These are phyloP conservation scores for Globisporangium lucens DNA, from an alignment of 352 stramenopile species.

Conservation along the genomic window DNA sequence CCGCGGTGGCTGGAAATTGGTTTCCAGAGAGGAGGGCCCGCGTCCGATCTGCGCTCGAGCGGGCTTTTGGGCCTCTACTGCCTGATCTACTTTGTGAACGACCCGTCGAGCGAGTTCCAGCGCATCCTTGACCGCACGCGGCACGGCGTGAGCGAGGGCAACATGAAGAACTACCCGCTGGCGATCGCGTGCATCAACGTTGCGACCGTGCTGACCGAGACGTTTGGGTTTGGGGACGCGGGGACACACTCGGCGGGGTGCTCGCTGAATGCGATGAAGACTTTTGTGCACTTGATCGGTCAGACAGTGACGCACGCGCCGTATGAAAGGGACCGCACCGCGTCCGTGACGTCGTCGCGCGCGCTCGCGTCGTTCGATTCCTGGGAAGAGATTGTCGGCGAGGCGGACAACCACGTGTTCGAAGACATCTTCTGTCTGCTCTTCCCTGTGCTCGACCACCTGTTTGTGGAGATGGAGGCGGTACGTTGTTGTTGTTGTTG, in stretches of 20 bases:
- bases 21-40: slow-evolving; percentile 77
- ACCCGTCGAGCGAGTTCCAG: slow-evolving; percentile 58
- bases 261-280: slow-evolving; percentile 68
- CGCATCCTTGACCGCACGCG: slow-evolving; percentile 71
- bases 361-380: slow-evolving; percentile 42
- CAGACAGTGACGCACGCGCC: slow-evolving; percentile 34
- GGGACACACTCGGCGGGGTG: slow-evolving; percentile 74
- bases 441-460: slow-evolving; percentile 73
- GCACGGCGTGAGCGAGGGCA: slow-evolving; percentile 80
- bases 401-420: slow-evolving; percentile 79
- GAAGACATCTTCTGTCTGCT: slow-evolving; percentile 83
- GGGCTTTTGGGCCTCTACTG: slow-evolving; percentile 83
- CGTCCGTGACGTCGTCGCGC: slow-evolving; percentile 30
- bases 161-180: slow-evolving; percentile 89
- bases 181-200: slow-evolving; percentile 88
- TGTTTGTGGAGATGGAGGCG: slow-evolving; percentile 87
- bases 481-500: slow-evolving; percentile 34
- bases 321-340: slow-evolving; percentile 22
- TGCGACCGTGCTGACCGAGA: slow-evolving; percentile 65
- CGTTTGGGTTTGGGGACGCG: slow-evolving; percentile 71
- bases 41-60: slow-evolving; percentile 79
- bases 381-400: slow-evolving; percentile 72
- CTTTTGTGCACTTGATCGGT: slow-evolving; percentile 68
- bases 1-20: slow-evolving; percentile 78
- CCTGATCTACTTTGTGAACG: slow-evolving; percentile 80